Conservation (phyloP, 345 rosid genomes). For the Durio zibethinus region DNA sequence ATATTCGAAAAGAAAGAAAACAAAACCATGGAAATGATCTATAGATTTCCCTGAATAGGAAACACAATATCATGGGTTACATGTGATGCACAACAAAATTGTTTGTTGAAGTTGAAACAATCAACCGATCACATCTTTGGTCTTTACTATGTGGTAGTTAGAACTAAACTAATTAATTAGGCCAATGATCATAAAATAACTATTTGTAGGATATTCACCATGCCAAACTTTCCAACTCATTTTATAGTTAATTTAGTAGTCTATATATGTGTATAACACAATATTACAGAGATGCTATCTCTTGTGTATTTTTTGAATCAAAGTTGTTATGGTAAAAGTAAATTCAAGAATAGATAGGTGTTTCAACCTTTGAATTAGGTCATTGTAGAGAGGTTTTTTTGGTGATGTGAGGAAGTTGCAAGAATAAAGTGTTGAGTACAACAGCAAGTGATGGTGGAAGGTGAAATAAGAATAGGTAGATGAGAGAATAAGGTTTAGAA, state of each 20-base stretch:
- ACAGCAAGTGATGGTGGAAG: too few species aligned
- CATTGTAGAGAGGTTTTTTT: too few species aligned
- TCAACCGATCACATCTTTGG: background rate
- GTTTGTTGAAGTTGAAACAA: constrained; percentile 2
- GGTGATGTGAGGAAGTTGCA: too few species aligned
- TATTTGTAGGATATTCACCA: background rate
- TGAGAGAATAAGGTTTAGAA: too few species aligned
- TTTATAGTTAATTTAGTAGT: background rate
- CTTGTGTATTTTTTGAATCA: background rate
- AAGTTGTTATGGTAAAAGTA: background rate
- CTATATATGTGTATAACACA: background rate
- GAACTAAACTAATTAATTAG: background rate
- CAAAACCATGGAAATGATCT: constrained; percentile 6
- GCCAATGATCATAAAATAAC: background rate
- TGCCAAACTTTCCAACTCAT: background rate
- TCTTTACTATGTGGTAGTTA: constrained; percentile 1
- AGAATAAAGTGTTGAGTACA: too few species aligned
- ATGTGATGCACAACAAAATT: constrained; percentile 2
- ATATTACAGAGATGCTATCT: background rate
- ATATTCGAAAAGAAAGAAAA: background rate
- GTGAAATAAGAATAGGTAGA: too few species aligned
- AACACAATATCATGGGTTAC: background rate
- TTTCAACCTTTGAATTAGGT: too few species aligned
- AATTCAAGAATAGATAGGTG: too few species aligned
- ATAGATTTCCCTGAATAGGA: constrained; percentile 2